phyloP scores from a whole-genome alignment of 2,329 filamentous ascomycete species.

The Malbranchea zuffiana region DNA sequence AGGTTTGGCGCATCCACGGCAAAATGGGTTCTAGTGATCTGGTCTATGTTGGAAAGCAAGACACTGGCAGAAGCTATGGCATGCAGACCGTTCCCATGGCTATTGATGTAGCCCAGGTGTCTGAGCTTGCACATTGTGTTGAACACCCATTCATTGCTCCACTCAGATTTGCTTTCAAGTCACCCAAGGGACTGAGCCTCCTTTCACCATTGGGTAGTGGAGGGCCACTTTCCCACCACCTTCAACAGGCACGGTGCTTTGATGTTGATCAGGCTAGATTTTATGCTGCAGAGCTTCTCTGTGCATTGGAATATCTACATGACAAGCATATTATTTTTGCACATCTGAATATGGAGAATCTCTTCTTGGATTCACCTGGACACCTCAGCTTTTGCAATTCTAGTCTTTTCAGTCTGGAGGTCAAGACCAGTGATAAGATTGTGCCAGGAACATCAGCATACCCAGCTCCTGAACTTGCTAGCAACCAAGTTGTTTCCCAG shows the following conservation, averaged over 20 bases:
- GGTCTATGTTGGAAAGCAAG: too few species aligned
- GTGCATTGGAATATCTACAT: constrained; percentile 14
- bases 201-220: constrained; percentile 13
- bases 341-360: constrained; percentile 11
- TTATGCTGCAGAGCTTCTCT: constrained; percentile 14
- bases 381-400: constrained; percentile 13
- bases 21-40: too few species aligned
- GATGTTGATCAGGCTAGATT: constrained; percentile 8
- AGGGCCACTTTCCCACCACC: constrained; percentile 13
- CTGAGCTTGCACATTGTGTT: too few species aligned
- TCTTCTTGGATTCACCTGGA: constrained; percentile 13
- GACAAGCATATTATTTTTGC: constrained; percentile 11
- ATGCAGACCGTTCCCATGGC: too few species aligned
- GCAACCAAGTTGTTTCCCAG: constrained; percentile 5
- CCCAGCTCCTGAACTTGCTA: constrained; percentile 12
- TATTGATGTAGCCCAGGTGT: too few species aligned
- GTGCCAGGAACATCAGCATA: too few species aligned
- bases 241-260: constrained; percentile 12
- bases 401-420: constrained; percentile 10
- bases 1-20: too few species aligned
- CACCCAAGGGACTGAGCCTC: constrained; percentile 7
- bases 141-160: constrained; percentile 14
- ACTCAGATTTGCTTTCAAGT: constrained; percentile 11
- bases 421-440: constrained; percentile 9
- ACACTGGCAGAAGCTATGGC: too few species aligned